phyloP scores from a whole-genome alignment of 2,329 filamentous ascomycete species.

The Trematosphaeria pertusa region DNA sequence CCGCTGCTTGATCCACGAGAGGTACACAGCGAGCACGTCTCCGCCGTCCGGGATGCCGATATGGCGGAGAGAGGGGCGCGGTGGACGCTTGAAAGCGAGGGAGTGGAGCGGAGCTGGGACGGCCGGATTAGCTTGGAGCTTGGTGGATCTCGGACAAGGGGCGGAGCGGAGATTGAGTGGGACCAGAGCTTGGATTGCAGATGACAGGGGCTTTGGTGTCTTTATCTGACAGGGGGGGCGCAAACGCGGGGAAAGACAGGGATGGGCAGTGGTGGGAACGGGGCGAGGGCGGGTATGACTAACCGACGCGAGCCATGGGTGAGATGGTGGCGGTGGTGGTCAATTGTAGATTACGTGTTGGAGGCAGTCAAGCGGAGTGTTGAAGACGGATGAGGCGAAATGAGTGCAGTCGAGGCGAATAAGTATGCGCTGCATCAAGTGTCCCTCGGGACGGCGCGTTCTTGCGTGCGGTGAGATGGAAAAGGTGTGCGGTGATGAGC shows the following conservation, averaged over 20 bases:
- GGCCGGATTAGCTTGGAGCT: slow-evolving; percentile 8
- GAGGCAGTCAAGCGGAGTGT: too few species aligned
- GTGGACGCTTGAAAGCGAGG: slow-evolving; percentile 11
- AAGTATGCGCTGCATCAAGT: slow-evolving; percentile 2
- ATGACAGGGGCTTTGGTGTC: too few species aligned
- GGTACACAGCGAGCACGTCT: slow-evolving; percentile 30
- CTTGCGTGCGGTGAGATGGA: slow-evolving; percentile 11
- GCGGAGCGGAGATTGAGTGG: slow-evolving; percentile 2
- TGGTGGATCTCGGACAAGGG: too few species aligned
- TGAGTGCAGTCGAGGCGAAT: background rate
- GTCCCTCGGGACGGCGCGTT: slow-evolving; percentile 2
- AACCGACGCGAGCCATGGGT: slow-evolving; percentile 25
- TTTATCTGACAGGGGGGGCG: too few species aligned
- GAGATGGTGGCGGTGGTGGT: too few species aligned
- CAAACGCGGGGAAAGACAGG: slow-evolving; percentile 9
- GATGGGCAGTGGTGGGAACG: slow-evolving; percentile 6
- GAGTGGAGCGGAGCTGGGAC: slow-evolving; percentile 12
- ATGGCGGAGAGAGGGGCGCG: slow-evolving; percentile 22
- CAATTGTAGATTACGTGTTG: too few species aligned
- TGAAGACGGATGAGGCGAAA: too few species aligned
- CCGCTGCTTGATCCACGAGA: slow-evolving; percentile 29
- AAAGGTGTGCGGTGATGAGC: slow-evolving; percentile 16
- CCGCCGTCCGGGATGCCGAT: slow-evolving; percentile 29
- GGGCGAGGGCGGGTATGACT: slow-evolving; percentile 11
- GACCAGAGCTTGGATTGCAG: too few species aligned